These are phyloP conservation scores for Tulasnella sp. DNA, from an alignment of 768 basidiomycete genomes.

Conservation along the genomic window DNA sequence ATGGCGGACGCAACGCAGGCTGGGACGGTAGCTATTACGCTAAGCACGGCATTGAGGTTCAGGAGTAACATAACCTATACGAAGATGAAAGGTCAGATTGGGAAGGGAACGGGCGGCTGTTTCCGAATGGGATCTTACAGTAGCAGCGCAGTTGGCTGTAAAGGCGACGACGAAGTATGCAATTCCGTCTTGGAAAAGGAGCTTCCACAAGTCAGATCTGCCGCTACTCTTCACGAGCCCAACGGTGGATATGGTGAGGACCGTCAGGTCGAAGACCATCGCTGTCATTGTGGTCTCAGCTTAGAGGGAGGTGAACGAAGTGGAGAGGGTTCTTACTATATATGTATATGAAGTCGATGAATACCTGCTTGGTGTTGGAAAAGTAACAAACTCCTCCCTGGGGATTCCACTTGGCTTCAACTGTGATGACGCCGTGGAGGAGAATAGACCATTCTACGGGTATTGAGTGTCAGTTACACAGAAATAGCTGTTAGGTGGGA, in stretches of 20 bases:
- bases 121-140: conserved; percentile 33
- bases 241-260: conserved; percentile 43
- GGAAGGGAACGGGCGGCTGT: neutral
- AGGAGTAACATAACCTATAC: conserved; percentile 33
- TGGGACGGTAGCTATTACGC: conserved; percentile 17
- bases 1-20: conserved; percentile 1
- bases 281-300: conserved; percentile 29
- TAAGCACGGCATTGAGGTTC: conserved; percentile 39
- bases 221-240: conserved; percentile 39
- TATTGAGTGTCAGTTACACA: neutral
- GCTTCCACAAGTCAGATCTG: conserved; percentile 49
- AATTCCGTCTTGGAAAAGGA: conserved; percentile 63
- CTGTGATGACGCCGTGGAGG: conserved; percentile 58
- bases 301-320: neutral
- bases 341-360: conserved; percentile 55
- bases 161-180: conserved; percentile 58
- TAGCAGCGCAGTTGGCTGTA: conserved; percentile 52
- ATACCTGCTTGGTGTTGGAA: conserved; percentile 38
- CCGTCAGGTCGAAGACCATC: conserved; percentile 55
- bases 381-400: conserved; percentile 37
- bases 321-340: conserved; percentile 38
- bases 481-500: neutral
- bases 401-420: conserved; percentile 42
- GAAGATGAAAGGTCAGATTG: conserved; percentile 41
- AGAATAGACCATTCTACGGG: conserved; percentile 58